Base-by-base conservation (phyloP, 208 protist species). In the Crithidia brevicula region DNA sequence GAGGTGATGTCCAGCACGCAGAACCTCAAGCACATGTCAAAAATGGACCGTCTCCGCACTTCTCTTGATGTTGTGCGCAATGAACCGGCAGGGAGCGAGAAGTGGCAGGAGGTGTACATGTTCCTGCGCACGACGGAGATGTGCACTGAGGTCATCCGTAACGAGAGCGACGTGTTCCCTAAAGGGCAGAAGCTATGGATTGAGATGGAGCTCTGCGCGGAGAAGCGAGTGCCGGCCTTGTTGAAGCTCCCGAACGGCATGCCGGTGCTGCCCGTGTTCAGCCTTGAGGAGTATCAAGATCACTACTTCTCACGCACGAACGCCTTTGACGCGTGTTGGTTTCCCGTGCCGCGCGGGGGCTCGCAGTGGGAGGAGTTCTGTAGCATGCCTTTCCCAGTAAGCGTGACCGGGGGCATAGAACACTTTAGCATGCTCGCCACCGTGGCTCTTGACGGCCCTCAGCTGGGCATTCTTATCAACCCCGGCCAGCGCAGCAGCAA, bases 111-210 rank as follows among this genome's bases (percentile, higher is more conserved):
- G 59, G 85, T 93, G 30, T 95, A 95, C 63, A 69, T 94, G 33
- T 95, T 95, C 71, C 72, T 95, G 58, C 92, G 92, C 61, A 96
- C 89, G 16, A 92, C 88, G 28, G 88, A 96, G 75, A 86, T 95
- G 83, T 91, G 86, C 73, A 79, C 71, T 10, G 92, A 96, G 71
- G 49, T 96, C 33, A 43, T 80, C 31, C 47, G 60, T 25, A 79
- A 80, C 59, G 58, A 59, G 0, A 72, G 66, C 18, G 92, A 96
- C 65, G 74, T 89, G 1, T 93, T 94, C 57, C 86, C 86, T 9
- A 85, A 85, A 31, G 92, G 89, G 1, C 74, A 85, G 42, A 94
- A 93, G 59, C 71, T 96, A 31, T 96, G 87, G 86, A 81, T 96
- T 47, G 89, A 96, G 74, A 58, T 96, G 50, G 72, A 92, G 75